Percentiles rank a stretch among this genome's conserved stretches.
Evolutionary conservation across 1,284 basidiomycete species (phyloP).

Genomic region (Trametes polyzona): DNA sequence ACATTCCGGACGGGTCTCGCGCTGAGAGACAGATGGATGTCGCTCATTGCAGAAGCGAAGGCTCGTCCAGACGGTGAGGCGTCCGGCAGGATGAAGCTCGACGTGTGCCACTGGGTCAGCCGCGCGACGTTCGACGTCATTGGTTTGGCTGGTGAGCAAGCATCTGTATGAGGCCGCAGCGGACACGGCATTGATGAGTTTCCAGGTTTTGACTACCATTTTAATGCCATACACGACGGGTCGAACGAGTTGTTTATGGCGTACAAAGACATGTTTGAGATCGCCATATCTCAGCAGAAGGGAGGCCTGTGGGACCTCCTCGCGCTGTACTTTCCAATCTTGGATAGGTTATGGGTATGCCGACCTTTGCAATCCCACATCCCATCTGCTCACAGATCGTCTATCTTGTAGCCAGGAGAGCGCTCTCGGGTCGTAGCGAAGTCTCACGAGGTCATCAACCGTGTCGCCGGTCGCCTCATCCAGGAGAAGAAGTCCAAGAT

Average conservation of each 20-base stretch:
- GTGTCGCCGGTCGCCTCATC: slow-evolving; percentile 70
- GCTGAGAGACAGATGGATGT: slow-evolving; percentile 62
- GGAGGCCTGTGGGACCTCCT: slow-evolving; percentile 49
- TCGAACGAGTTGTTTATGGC: slow-evolving; percentile 75
- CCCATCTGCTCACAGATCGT: background rate
- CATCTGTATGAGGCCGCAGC: background rate
- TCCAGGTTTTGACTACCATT: slow-evolving; percentile 77
- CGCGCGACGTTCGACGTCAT: slow-evolving; percentile 83
- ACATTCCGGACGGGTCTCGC: slow-evolving; percentile 70
- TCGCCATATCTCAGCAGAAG: slow-evolving; percentile 58
- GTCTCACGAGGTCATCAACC: slow-evolving; percentile 64
- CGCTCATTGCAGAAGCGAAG: slow-evolving; percentile 40
- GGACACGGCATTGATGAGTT: background rate
- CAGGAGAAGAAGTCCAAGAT: slow-evolving; percentile 75
- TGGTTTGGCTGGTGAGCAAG: slow-evolving; percentile 64
- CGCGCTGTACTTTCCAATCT: slow-evolving; percentile 63
- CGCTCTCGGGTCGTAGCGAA: slow-evolving; percentile 40
- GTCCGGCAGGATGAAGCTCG: slow-evolving; percentile 44
- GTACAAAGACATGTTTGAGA: slow-evolving; percentile 83
- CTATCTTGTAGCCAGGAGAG: slow-evolving; percentile 7
- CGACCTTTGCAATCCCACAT: too few species aligned
- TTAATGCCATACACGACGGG: slow-evolving; percentile 77
- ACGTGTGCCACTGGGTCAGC: slow-evolving; percentile 76
- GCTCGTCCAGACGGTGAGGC: slow-evolving; percentile 20
- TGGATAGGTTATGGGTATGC: slow-evolving; percentile 63